These are phyloP conservation scores for Acer campestre DNA, from an alignment of 345 rosid genomes.

Conservation along the genomic window DNA sequence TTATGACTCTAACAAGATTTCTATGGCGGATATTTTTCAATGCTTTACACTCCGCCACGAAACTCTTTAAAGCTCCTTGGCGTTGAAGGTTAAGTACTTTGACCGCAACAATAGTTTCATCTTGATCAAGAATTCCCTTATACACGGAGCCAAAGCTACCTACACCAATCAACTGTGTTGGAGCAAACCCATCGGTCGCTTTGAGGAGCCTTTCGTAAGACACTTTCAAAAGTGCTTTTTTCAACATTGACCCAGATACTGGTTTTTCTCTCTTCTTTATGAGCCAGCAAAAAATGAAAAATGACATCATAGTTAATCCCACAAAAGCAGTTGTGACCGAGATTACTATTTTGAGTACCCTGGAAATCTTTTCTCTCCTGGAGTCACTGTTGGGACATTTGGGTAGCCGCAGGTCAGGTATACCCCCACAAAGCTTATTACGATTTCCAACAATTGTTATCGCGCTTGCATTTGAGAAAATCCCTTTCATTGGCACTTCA, in stretches of 20 bases:
- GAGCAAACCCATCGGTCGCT: not conserved
- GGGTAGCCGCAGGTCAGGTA: not conserved
- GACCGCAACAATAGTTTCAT: not conserved
- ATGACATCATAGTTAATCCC: not conserved
- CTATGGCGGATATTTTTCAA: slow-evolving; percentile 1
- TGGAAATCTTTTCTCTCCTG: not conserved
- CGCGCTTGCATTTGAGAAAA: slow-evolving; percentile 23
- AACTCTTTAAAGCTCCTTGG: slow-evolving; percentile 4
- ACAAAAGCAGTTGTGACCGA: not conserved
- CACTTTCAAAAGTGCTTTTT: not conserved
- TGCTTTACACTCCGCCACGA: not conserved
- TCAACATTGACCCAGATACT: not conserved
- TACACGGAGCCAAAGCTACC: slow-evolving; percentile 5
- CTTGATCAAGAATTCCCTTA: slow-evolving; percentile 2
- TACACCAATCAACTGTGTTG: not conserved
- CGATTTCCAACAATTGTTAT: slow-evolving; percentile 22
- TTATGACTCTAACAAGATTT: slow-evolving; percentile 16
- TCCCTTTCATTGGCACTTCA: slow-evolving; percentile 26
- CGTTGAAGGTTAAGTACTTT: slow-evolving; percentile 19
- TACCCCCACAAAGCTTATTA: slow-evolving; percentile 23
- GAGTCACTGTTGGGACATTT: slow-evolving; percentile 7
- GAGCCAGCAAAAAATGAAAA: slow-evolving; percentile 1
- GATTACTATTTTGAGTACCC: slow-evolving; percentile 8
- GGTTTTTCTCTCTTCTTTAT: not conserved
- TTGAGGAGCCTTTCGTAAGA: not conserved